phyloP scores from a whole-genome alignment of 768 basidiomycete species.

The Mycena latifolia region DNA sequence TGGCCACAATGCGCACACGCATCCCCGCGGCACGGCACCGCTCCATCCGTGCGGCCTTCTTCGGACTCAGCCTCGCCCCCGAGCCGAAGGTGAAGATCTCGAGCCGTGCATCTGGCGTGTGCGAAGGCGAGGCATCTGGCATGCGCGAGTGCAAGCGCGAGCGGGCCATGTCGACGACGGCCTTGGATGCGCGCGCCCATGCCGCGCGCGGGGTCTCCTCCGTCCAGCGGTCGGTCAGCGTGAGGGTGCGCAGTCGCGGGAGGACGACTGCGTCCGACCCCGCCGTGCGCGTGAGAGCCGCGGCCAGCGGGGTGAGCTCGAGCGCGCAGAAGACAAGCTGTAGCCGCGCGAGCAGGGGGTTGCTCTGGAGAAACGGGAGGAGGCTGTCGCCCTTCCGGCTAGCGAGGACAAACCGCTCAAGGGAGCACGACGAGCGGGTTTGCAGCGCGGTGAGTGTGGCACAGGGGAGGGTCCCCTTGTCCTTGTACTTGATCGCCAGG shows the following conservation, averaged over 20 bases:
- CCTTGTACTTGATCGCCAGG: slow-evolving; percentile 20
- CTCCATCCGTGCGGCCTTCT: slow-evolving; percentile 12
- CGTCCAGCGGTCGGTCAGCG: slow-evolving; percentile 21
- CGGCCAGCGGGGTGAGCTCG: slow-evolving; percentile 3
- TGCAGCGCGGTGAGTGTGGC: slow-evolving; percentile 19
- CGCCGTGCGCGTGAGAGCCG: background rate
- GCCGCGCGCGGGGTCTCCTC: slow-evolving; percentile 11
- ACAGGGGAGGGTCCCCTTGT: slow-evolving; percentile 6
- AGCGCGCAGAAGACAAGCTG: slow-evolving; percentile 23
- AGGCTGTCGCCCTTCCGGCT: slow-evolving; percentile 15
- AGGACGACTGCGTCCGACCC: background rate
- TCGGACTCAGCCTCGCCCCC: slow-evolving; percentile 6
- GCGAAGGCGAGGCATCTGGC: too few relatives aligned
- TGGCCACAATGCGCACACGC: slow-evolving; percentile 2
- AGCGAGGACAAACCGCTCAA: slow-evolving; percentile 16
- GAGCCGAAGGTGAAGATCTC: slow-evolving; percentile 19
- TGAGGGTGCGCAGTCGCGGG: slow-evolving; percentile 14
- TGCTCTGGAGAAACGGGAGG: slow-evolving; percentile 21
- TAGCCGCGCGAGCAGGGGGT: slow-evolving; percentile 17
- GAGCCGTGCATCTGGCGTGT: background rate
- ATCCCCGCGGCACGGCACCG: slow-evolving; percentile 16
- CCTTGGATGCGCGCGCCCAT: slow-evolving; percentile 25
- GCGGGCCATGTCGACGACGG: slow-evolving; percentile 25
- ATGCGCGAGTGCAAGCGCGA: slow-evolving; percentile 14
- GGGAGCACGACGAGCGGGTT: slow-evolving; percentile 25